Percentiles rank a stretch among this genome's conserved stretches.
Conservation (phyloP, 192 early-diverging fungal species). For the Spizellomyces punctatus region DNA sequence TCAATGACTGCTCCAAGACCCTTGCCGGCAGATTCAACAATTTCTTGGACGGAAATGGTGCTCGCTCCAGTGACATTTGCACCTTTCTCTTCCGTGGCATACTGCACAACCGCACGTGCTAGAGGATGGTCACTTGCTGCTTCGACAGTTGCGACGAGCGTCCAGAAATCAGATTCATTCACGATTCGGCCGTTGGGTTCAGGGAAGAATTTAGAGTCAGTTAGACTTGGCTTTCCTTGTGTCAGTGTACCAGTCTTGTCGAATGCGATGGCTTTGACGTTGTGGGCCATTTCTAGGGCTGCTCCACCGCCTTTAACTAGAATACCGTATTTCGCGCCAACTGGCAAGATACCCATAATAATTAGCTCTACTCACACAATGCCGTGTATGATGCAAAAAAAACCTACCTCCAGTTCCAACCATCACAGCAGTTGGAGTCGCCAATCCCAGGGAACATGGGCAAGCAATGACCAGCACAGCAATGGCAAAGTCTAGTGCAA, state of each 20-base stretch:
- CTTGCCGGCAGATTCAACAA: slow-evolving; percentile 67
- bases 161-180: slow-evolving; percentile 32
- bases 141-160: slow-evolving; percentile 36
- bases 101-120: slow-evolving; percentile 55
- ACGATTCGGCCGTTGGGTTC: background rate
- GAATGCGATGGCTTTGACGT: slow-evolving; percentile 67
- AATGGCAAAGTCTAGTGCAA: slow-evolving; percentile 55
- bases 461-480: slow-evolving; percentile 96
- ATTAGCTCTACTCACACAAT: background rate
- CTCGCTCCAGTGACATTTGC: background rate
- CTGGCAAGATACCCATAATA: slow-evolving; percentile 23
- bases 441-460: slow-evolving; percentile 93
- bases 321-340: slow-evolving; percentile 92
- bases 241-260: slow-evolving; percentile 89
- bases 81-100: slow-evolving; percentile 6
- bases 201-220: slow-evolving; percentile 6
- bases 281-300: slow-evolving; percentile 68
- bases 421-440: slow-evolving; percentile 98
- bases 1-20: slow-evolving; percentile 52
- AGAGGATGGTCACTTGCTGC: slow-evolving; percentile 70
- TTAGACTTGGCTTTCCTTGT: slow-evolving; percentile 64
- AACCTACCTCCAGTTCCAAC: slow-evolving; percentile 82
- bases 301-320: slow-evolving; percentile 81
- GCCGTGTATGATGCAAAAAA: background rate
- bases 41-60: slow-evolving; percentile 42